Evolutionary conservation across 257 asterid genomes (phyloP), one percentile per base, ranked within the genome.

Genomic region (Henckelia pumila): DNA sequence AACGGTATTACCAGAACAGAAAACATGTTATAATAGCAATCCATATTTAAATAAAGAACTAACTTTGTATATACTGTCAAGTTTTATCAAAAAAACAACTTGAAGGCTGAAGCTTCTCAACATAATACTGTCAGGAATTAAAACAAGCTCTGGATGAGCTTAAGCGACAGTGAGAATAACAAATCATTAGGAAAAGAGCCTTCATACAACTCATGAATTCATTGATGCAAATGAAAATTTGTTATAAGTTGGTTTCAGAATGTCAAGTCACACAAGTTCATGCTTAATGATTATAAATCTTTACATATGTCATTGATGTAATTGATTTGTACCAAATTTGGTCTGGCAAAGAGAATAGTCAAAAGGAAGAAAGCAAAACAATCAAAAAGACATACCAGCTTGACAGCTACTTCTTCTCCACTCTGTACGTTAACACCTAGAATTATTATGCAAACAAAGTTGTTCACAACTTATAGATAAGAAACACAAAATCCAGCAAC

Each of bases 361-460:
- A 47, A 47, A 47, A 16, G 7, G 20, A 47, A 16, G 20, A 47
- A 47, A 16, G 2, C 20, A 47, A 47, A 47, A 14, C 4, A 47
- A 47, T 14, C 2, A 14, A 47, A 47, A 47, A 52, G 61, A 62
- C 78, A 30, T 70, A 85, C 90, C 81, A 82, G 77, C 81, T 82
- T 85, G 69, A 82, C 77, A 66, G 83, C 88, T 32, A 85, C 84
- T 85, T 85, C 87, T 78, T 80, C 90, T 78, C 90, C 90, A 74
- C 71, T 85, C 78, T 85, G 83, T 78, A 82, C 35, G 63, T 80
- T 78, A 55, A 85, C 86, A 76, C 88, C 90, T 85, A 75, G 65
- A 71, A 56, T 65, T 30, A 66, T 53, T 66, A 61, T 64, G 62
- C 68, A 73, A 37, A n/a, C 4, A 33, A 59, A 10, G 37, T 23